These are phyloP conservation scores for Starmerella geochares DNA, from an alignment of 805 yeast genomes.

Conservation along the genomic window DNA sequence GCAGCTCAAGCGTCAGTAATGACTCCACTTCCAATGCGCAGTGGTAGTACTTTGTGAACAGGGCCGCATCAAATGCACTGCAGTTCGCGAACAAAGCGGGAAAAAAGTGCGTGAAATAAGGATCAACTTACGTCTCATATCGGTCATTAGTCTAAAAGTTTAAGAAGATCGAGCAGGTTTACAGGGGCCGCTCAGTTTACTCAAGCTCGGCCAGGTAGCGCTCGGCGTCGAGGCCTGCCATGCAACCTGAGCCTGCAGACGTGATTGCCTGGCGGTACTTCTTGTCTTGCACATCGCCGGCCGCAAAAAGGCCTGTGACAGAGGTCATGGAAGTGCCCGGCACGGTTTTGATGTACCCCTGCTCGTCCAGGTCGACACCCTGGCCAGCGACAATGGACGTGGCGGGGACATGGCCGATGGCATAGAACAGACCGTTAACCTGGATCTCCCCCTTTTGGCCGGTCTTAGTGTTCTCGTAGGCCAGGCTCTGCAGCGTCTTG, in stretches of 20 bases:
- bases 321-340: conserved; percentile 87
- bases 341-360: conserved; percentile 77
- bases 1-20: too few species aligned
- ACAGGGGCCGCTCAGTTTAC: background rate
- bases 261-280: conserved; percentile 97
- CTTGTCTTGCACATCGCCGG: conserved; percentile 98
- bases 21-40: too few species aligned
- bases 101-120: background rate
- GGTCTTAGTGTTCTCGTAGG: conserved; percentile 61
- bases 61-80: too few species aligned
- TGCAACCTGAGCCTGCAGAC: conserved; percentile 99
- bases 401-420: conserved; percentile 96
- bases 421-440: conserved; percentile 91
- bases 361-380: conserved; percentile 63
- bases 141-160: conserved; percentile 6
- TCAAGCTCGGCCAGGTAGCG: conserved; percentile 56
- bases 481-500: conserved; percentile 56
- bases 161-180: background rate
- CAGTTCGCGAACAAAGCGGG: too few species aligned
- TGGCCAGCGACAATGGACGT: conserved; percentile 70
- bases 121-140: background rate
- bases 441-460: conserved; percentile 56
- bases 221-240: conserved; percentile 97
- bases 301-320: conserved; percentile 87
- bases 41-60: too few species aligned